These are phyloP conservation scores for Kazachstania bromeliacearum DNA, from an alignment of 805 yeast species.

Conservation along the genomic window DNA sequence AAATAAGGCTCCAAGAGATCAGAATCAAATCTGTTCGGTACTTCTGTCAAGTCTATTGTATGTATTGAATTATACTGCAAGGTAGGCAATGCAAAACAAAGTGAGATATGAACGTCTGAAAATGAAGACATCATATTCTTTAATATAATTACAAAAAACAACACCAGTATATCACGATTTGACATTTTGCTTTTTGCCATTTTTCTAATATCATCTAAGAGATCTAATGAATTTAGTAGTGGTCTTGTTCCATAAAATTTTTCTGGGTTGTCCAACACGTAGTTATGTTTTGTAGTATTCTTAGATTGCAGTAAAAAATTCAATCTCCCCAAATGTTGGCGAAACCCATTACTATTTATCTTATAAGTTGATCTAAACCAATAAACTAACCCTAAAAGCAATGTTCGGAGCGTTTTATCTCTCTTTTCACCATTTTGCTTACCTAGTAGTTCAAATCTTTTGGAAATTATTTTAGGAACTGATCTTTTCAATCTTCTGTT, in stretches of 20 bases:
- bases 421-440: background rate
- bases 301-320: background rate
- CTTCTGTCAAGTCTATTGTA: constrained; percentile 4
- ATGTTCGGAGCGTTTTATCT: constrained; percentile 8
- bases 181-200: constrained; percentile 19
- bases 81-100: constrained; percentile 22
- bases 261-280: constrained; percentile 9
- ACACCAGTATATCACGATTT: constrained; percentile 15
- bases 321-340: constrained; percentile 16
- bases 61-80: constrained; percentile 8
- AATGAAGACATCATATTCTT: constrained; percentile 9
- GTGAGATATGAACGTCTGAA: constrained; percentile 3
- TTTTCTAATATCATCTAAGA: constrained; percentile 7
- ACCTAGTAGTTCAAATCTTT: constrained; percentile 12
- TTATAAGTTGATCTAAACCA: constrained; percentile 23
- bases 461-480: constrained; percentile 18
- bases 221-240: background rate
- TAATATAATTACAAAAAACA: constrained; percentile 18
- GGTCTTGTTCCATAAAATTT: constrained; percentile 18
- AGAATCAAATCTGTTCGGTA: constrained; percentile 19
- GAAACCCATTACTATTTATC: constrained; percentile 21
- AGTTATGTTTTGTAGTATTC: constrained; percentile 1
- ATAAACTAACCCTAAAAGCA: constrained; percentile 16
- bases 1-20: constrained; percentile 21
- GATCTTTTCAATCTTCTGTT: constrained; percentile 15